These are phyloP conservation scores for Talaromyces thailandensis DNA, from an alignment of 495 filamentous ascomycete species.

Conservation along the genomic window DNA sequence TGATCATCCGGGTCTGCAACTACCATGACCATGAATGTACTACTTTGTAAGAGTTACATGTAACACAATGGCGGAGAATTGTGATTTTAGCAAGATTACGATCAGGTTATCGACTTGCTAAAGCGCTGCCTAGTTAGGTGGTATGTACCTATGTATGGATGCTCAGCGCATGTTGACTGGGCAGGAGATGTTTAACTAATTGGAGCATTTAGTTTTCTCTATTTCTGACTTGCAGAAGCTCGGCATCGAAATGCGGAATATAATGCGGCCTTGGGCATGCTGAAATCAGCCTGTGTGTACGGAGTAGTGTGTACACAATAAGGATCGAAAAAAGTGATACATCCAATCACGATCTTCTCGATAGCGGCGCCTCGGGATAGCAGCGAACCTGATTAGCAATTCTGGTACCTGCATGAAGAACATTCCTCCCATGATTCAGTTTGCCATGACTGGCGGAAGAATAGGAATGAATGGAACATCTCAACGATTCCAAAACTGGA, in stretches of 20 bases:
- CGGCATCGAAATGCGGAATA: not conserved
- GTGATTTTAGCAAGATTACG: not conserved
- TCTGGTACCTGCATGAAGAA: not conserved
- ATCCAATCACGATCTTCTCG: not conserved
- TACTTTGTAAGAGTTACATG: not conserved
- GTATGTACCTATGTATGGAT: not conserved
- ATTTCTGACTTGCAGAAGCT: not conserved
- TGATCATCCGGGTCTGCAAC: not conserved
- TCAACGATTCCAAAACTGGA: no score
- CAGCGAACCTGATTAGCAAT: not conserved
- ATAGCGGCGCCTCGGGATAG: not conserved
- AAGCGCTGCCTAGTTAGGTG: not conserved
- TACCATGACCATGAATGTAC: not conserved
- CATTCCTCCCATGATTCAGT: not conserved
- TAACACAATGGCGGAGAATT: not conserved
- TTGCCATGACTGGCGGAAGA: not conserved
- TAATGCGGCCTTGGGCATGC: not conserved
- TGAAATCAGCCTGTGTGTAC: not conserved
- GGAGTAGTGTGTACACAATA: not conserved
- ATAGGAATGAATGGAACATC: no score
- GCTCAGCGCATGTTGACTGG: not conserved
- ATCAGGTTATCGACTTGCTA: not conserved
- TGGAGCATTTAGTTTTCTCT: not conserved
- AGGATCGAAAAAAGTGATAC: not conserved
- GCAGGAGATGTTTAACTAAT: not conserved